These are phyloP conservation scores for Boletus rubescentipes DNA, from an alignment of 768 basidiomycete genomes.

Conservation along the genomic window DNA sequence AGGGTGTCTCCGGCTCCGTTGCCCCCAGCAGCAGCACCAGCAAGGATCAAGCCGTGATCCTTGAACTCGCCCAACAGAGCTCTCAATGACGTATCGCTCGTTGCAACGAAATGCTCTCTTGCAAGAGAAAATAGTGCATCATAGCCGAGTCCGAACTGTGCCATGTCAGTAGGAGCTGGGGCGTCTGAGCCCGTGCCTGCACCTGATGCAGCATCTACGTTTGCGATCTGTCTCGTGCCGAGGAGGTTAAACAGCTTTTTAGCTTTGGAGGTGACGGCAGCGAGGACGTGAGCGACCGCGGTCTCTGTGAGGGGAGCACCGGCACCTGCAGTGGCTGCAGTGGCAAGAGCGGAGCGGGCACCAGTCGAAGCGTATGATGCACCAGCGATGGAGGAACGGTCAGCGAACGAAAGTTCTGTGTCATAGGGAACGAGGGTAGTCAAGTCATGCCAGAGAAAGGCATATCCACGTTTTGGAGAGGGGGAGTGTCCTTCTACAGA, in stretches of 20 bases:
- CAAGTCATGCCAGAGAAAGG: constrained; percentile 88
- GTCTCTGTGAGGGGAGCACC: constrained; percentile 64
- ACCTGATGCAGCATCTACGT: constrained; percentile 35
- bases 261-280: constrained; percentile 84
- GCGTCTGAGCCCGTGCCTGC: constrained; percentile 7
- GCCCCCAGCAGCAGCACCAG: constrained; percentile 39
- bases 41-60: constrained; percentile 84
- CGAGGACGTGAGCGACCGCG: constrained; percentile 76
- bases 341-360: constrained; percentile 24
- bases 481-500: background rate
- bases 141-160: constrained; percentile 59
- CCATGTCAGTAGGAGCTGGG: constrained; percentile 22
- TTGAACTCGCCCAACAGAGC: constrained; percentile 85
- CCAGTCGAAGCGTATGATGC: constrained; percentile 38
- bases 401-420: constrained; percentile 66
- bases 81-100: constrained; percentile 80
- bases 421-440: constrained; percentile 85
- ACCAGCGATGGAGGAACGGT: constrained; percentile 61
- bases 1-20: constrained; percentile 56
- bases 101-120: constrained; percentile 82
- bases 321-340: constrained; percentile 31
- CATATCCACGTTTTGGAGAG: constrained; percentile 48
- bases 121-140: constrained; percentile 72
- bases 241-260: constrained; percentile 78
- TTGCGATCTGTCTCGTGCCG: constrained; percentile 64